phyloP scores from a whole-genome alignment of 2,329 filamentous ascomycete species.

The Fusarium mexicanum region DNA sequence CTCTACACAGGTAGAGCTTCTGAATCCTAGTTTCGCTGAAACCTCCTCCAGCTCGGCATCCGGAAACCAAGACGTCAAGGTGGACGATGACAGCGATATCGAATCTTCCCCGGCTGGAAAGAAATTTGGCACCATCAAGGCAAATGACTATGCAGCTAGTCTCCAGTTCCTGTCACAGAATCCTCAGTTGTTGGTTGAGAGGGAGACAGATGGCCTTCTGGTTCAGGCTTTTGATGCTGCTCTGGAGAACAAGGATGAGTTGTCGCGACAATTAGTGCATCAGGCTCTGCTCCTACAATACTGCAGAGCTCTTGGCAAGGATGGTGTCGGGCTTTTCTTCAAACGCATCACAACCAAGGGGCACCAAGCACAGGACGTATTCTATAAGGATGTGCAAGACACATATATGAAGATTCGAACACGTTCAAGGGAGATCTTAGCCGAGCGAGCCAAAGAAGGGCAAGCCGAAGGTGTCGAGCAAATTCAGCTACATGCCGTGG shows the following conservation, averaged over 20 bases:
- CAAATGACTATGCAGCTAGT: slow-evolving; percentile 76
- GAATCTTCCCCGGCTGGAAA: slow-evolving; percentile 82
- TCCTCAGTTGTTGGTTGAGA: slow-evolving; percentile 81
- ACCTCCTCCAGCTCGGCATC: slow-evolving; percentile 20
- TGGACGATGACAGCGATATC: slow-evolving; percentile 75
- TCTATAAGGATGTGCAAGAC: slow-evolving; percentile 89
- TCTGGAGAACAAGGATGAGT: slow-evolving; percentile 78
- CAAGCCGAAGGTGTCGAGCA: slow-evolving; percentile 83
- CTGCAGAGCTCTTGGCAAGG: slow-evolving; percentile 86
- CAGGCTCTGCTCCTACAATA: slow-evolving; percentile 94
- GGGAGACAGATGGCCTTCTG: slow-evolving; percentile 89
- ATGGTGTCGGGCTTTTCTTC: slow-evolving; percentile 94
- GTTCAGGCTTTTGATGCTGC: slow-evolving; percentile 92
- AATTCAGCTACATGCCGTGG: slow-evolving; percentile 96
- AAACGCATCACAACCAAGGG: slow-evolving; percentile 90
- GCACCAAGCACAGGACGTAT: slow-evolving; percentile 90
- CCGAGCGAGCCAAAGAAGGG: slow-evolving; percentile 61
- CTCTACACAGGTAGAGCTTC: slow-evolving; percentile 71
- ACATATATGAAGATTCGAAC: slow-evolving; percentile 86
- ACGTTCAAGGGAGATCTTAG: slow-evolving; percentile 76
- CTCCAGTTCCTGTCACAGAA: slow-evolving; percentile 82
- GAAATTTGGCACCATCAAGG: slow-evolving; percentile 81
- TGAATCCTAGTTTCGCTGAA: slow-evolving; percentile 71
- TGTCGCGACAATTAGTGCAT: slow-evolving; percentile 87
- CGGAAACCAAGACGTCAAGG: slow-evolving; percentile 28